Percentiles rank a stretch among this genome's conserved stretches.
These are phyloP conservation scores for Podaxis mareebaensis DNA, from an alignment of 768 basidiomycete genomes.

Conservation along the genomic window DNA sequence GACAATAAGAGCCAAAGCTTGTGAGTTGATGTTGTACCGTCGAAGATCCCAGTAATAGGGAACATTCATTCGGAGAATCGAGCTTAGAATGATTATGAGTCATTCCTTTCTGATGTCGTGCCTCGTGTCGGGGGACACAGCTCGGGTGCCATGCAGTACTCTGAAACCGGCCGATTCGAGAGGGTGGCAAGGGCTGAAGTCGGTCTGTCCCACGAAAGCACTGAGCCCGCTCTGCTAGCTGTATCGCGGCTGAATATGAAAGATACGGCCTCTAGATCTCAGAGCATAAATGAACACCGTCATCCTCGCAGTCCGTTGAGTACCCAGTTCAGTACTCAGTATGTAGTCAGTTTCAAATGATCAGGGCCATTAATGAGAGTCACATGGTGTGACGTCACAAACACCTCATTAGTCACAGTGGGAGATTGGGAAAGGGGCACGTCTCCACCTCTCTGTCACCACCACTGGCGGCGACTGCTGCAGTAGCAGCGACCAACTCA, in stretches of 20 bases:
- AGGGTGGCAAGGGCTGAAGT: neutral
- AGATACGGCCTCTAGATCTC: conserved; percentile 8
- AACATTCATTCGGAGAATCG: conserved; percentile 5
- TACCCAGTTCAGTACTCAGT: neutral
- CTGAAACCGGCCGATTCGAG: conserved; percentile 3
- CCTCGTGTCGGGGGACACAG: conserved; percentile 10
- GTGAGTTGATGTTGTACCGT: neutral
- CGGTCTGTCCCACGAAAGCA: neutral
- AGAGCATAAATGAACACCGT: conserved; percentile 10
- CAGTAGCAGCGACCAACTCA: conserved; percentile 6
- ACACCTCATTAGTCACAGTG: conserved; percentile 8
- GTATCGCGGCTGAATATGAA: conserved; percentile 3
- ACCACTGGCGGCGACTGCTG: conserved; percentile 13
- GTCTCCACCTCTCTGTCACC: conserved; percentile 9
- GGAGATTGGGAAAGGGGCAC: neutral
- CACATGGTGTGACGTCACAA: conserved; percentile 11
- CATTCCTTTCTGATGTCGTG: neutral
- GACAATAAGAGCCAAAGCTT: conserved; percentile 1
- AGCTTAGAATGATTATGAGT: conserved; percentile 1
- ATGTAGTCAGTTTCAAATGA: neutral
- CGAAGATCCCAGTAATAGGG: neutral
- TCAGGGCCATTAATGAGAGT: neutral
- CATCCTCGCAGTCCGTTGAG: conserved; percentile 4
- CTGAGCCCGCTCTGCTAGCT: neutral
- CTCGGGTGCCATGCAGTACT: neutral